A percentile compares a stretch with the other conserved stretches of the same genome.
Conservation (phyloP, 2,329 filamentous ascomycete species). For the Colletotrichum caudatum region DNA sequence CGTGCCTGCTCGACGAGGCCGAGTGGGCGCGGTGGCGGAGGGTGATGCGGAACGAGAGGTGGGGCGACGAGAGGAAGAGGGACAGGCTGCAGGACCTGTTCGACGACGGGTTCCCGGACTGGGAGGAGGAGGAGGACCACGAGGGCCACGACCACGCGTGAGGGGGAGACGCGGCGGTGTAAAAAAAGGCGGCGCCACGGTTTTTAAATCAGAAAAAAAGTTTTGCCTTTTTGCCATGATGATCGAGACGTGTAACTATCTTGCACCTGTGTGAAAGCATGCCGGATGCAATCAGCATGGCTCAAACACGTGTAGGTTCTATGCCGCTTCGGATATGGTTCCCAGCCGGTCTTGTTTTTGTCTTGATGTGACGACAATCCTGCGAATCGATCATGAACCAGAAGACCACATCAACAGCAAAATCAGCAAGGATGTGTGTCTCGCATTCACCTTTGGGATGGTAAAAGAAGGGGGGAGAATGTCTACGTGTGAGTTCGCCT, state of each 20-base stretch:
- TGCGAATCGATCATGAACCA: not conserved
- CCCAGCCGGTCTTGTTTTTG: not conserved
- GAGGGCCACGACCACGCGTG: conserved; percentile 47
- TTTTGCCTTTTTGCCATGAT: too few species aligned
- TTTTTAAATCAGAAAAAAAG: fast-evolving
- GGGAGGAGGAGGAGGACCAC: conserved; percentile 58
- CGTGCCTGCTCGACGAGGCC: conserved; percentile 69
- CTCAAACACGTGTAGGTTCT: too few species aligned
- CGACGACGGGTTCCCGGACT: conserved; percentile 71
- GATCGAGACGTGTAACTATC: not conserved
- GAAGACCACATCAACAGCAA: too few species aligned
- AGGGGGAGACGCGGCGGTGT: not conserved
- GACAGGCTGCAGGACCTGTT: conserved; percentile 63
- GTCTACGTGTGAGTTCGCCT: too few species aligned
- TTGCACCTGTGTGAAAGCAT: not conserved
- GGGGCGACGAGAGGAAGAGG: conserved; percentile 54
- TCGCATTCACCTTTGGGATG: too few species aligned
- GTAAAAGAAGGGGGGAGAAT: too few species aligned
- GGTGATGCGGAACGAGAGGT: conserved; percentile 60
- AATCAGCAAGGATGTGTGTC: too few species aligned
- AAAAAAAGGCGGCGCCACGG: not conserved
- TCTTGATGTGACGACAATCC: too few species aligned
- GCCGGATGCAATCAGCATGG: not conserved
- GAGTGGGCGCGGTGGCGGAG: conserved; percentile 68
- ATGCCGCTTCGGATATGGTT: fast-evolving